These are phyloP conservation scores for Thraustotheca clavata DNA, from an alignment of 352 stramenopile genomes.

Conservation along the genomic window DNA sequence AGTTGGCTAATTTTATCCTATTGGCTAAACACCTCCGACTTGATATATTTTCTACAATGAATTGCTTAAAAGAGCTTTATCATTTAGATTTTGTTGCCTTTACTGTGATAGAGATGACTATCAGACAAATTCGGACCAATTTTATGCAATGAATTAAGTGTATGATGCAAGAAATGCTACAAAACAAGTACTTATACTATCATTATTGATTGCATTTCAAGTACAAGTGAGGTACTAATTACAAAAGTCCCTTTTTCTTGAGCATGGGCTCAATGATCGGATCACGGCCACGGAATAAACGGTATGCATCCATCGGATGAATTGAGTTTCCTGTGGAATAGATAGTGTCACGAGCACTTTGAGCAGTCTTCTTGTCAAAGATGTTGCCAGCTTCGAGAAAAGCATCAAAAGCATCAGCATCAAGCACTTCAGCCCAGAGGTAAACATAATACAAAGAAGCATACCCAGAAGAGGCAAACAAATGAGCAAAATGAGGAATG, in stretches of 20 bases:
- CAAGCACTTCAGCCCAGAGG: slow-evolving; percentile 46
- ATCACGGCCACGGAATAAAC: slow-evolving; percentile 43
- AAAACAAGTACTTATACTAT: too few species aligned
- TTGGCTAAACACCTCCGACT: too few species aligned
- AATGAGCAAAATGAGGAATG: slow-evolving; percentile 47
- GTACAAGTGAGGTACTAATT: too few species aligned
- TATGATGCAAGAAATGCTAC: too few species aligned
- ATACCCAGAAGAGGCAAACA: slow-evolving; percentile 40
- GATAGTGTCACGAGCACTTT: slow-evolving; percentile 38
- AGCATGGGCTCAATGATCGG: slow-evolving; percentile 55
- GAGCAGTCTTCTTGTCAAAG: slow-evolving; percentile 38
- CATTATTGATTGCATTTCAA: too few species aligned
- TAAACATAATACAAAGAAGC: slow-evolving; percentile 57
- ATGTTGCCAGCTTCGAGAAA: slow-evolving; percentile 49
- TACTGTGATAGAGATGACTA: too few species aligned
- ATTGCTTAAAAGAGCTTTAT: too few species aligned
- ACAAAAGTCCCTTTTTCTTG: slow-evolving; percentile 41
- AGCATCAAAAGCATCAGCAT: slow-evolving; percentile 51
- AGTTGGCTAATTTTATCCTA: too few species aligned
- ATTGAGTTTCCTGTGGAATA: slow-evolving; percentile 51
- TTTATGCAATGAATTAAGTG: too few species aligned
- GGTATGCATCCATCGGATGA: slow-evolving; percentile 45
- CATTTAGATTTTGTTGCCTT: too few species aligned
- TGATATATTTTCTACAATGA: too few species aligned
- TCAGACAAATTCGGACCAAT: too few species aligned